A percentile compares a stretch with the other conserved stretches of the same genome.
These are phyloP conservation scores for Crithidia fasciculata DNA, from an alignment of 208 protist species.

Conservation along the genomic window DNA sequence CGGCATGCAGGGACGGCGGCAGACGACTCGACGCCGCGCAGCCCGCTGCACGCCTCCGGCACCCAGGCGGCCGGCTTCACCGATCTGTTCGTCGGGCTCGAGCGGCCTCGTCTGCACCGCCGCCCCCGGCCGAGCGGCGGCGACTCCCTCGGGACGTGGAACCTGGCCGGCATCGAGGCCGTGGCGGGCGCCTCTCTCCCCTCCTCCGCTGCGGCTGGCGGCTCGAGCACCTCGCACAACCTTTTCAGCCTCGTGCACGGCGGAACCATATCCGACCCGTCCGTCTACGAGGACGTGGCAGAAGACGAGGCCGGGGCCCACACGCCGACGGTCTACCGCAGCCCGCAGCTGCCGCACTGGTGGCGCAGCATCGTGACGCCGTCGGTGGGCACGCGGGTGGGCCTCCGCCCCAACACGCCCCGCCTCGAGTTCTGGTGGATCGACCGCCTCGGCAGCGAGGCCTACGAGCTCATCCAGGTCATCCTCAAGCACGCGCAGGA, in stretches of 20 bases:
- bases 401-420: conserved; percentile 16
- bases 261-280: not conserved
- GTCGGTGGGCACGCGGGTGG: conserved; percentile 20
- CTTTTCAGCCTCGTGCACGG: conserved; percentile 3
- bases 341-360: conserved; percentile 31
- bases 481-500: conserved; percentile 25
- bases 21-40: too few relatives aligned
- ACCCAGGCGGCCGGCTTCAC: conserved; percentile 10
- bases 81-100: conserved; percentile 31
- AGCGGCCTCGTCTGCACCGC: conserved; percentile 17
- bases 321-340: conserved; percentile 32
- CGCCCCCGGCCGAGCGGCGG: conserved; percentile 2
- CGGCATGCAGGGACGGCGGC: too few relatives aligned
- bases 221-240: conserved; percentile 9
- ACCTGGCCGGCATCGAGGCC: not conserved
- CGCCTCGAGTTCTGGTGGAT: conserved; percentile 41
- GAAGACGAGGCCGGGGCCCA: conserved; percentile 28
- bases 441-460: conserved; percentile 39
- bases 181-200: not conserved
- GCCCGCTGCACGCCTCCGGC: not conserved
- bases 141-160: conserved; percentile 5
- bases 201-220: conserved; percentile 4
- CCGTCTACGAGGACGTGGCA: conserved; percentile 6
- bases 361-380: conserved; percentile 38
- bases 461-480: conserved; percentile 27